A percentile compares a stretch with the other conserved stretches of the same genome.
Conservation (phyloP, 495 filamentous ascomycete species). For the Penicillium coprophilum region DNA sequence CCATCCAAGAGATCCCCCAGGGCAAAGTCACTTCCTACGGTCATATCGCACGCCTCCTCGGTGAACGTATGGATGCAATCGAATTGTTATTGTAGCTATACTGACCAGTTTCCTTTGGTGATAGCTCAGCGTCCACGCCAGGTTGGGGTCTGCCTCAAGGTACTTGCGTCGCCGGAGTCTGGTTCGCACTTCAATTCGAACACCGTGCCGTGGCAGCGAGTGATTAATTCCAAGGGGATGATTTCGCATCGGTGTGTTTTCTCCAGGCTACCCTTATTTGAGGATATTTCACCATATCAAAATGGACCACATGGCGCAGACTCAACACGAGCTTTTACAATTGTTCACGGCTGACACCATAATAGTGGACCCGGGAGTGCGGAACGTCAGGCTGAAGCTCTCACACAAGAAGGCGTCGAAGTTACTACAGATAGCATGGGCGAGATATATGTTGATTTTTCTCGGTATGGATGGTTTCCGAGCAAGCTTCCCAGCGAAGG, state of each 20-base stretch:
- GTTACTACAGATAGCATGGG: slow-evolving; percentile 65
- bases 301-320: not conserved
- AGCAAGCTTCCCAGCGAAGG: slow-evolving; percentile 41
- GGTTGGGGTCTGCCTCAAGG: slow-evolving; percentile 85
- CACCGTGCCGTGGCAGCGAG: slow-evolving; percentile 93
- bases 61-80: slow-evolving; percentile 59
- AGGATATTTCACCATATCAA: not conserved
- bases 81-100: slow-evolving; percentile 30
- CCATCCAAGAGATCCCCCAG: slow-evolving; percentile 78
- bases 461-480: slow-evolving; percentile 77
- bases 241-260: slow-evolving; percentile 73
- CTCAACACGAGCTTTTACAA: not conserved
- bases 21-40: slow-evolving; percentile 87
- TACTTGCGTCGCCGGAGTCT: slow-evolving; percentile 58
- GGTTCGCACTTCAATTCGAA: slow-evolving; percentile 58
- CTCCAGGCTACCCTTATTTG: slow-evolving; percentile 5
- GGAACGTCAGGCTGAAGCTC: slow-evolving; percentile 62
- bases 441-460: slow-evolving; percentile 67
- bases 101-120: not conserved
- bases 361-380: slow-evolving; percentile 66
- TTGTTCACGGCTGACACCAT: slow-evolving; percentile 12
- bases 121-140: slow-evolving; percentile 71
- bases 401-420: slow-evolving; percentile 68
- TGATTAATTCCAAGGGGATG: slow-evolving; percentile 80
- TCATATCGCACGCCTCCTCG: slow-evolving; percentile 79